phyloP scores from a whole-genome alignment of 257 asterid genomes.

The Handroanthus guayacan region DNA sequence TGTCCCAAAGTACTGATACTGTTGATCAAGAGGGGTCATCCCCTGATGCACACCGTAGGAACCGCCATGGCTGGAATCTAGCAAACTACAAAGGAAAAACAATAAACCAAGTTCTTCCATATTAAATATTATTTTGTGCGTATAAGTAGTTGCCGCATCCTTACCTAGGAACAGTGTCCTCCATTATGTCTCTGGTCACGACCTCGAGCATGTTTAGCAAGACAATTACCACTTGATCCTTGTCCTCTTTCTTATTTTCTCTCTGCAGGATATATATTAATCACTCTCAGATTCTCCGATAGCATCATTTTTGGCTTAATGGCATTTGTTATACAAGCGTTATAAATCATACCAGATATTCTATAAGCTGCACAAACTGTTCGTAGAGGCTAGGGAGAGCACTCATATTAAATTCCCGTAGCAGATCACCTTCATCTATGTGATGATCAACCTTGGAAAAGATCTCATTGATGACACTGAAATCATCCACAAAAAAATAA shows the following conservation, averaged over 20 bases:
- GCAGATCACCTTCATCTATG: conserved; percentile 63
- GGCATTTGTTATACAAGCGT: background rate
- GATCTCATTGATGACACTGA: conserved; percentile 77
- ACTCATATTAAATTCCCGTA: conserved; percentile 65
- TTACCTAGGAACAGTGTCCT: conserved; percentile 78
- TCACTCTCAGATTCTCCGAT: conserved; percentile 23
- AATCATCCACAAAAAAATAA: conserved; percentile 14
- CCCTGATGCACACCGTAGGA: conserved; percentile 68
- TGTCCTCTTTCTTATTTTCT: conserved; percentile 78
- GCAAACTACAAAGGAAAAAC: conserved; percentile 55
- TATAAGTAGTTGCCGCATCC: conserved; percentile 25
- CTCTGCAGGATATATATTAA: conserved; percentile 58
- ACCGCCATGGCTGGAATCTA: conserved; percentile 84
- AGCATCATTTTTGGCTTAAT: conserved; percentile 16
- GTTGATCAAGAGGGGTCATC: conserved; percentile 78
- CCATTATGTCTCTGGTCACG: conserved; percentile 97
- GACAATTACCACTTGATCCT: conserved; percentile 87
- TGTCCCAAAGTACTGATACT: conserved; percentile 61
- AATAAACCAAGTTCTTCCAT: conserved; percentile 32
- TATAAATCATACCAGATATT: conserved; percentile 65
- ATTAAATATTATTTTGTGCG: conserved; percentile 23
- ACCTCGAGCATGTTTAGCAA: conserved; percentile 94
- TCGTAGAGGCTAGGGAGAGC: conserved; percentile 81
- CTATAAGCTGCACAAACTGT: conserved; percentile 86
- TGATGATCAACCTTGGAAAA: conserved; percentile 79